phyloP scores from a whole-genome alignment of 1,284 basidiomycete genomes.

The Chalciporus sp. region DNA sequence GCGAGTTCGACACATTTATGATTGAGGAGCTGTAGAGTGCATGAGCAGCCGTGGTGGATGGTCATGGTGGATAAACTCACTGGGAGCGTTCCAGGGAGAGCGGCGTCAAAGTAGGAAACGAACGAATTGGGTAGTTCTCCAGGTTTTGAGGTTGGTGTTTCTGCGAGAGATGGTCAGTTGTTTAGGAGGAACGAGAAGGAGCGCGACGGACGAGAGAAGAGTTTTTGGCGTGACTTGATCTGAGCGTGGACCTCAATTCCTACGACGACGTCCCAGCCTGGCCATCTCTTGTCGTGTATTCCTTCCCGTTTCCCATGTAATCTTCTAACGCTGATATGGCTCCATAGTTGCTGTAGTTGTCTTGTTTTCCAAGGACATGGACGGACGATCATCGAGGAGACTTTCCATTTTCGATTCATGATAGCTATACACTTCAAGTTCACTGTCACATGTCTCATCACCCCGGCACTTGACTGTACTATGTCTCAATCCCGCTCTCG shows the following conservation, averaged over 20 bases:
- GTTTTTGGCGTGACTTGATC: slow-evolving; percentile 83
- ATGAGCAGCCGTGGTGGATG: not conserved
- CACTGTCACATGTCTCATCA: not conserved
- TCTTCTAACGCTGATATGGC: not conserved
- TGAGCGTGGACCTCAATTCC: slow-evolving; percentile 98
- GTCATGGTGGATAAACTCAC: slow-evolving; percentile 46
- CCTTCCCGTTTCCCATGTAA: slow-evolving; percentile 8
- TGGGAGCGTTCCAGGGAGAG: slow-evolving; percentile 92
- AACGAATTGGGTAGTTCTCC: slow-evolving; percentile 68
- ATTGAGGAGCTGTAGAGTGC: slow-evolving; percentile 69
- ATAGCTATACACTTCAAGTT: not conserved
- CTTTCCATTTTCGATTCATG: slow-evolving; percentile 21
- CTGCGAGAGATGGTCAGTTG: slow-evolving; percentile 32
- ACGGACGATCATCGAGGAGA: slow-evolving; percentile 23
- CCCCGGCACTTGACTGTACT: too few species aligned
- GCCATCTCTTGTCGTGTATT: slow-evolving; percentile 43
- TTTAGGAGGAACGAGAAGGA: not conserved
- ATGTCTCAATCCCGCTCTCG: too few species aligned
- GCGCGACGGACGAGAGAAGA: slow-evolving; percentile 78
- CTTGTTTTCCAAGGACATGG: slow-evolving; percentile 20
- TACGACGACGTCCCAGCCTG: slow-evolving; percentile 84
- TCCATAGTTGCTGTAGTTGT: slow-evolving; percentile 19
- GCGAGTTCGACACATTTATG: slow-evolving; percentile 81
- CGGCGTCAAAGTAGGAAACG: slow-evolving; percentile 86
- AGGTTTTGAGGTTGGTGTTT: slow-evolving; percentile 52